Conservation (phyloP, 2,329 filamentous ascomycete genomes). For the Penicillium digitatum region DNA sequence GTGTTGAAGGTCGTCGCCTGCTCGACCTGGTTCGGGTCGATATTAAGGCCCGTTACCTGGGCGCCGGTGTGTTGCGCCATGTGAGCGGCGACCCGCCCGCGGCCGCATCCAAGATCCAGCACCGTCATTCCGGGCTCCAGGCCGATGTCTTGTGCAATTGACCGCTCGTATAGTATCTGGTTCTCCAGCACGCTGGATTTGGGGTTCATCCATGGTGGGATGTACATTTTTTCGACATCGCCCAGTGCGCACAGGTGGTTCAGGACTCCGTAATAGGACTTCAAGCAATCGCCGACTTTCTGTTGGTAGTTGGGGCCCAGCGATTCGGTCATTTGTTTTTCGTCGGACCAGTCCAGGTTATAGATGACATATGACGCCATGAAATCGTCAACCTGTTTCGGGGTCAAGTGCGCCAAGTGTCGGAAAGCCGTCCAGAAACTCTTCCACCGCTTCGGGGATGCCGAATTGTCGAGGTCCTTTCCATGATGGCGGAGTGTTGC, state of each 20-base stretch:
- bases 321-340: conserved; percentile 47
- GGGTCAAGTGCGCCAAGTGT: conserved; percentile 48
- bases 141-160: conserved; percentile 47
- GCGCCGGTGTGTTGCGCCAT: conserved; percentile 50
- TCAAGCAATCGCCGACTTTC: conserved; percentile 51
- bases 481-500: conserved; percentile 19
- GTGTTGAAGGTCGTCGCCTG: conserved; percentile 47
- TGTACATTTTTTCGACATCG: conserved; percentile 58
- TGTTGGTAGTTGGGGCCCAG: conserved; percentile 50
- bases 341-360: conserved; percentile 54
- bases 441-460: conserved; percentile 48
- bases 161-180: conserved; percentile 53
- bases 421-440: conserved; percentile 51
- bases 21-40: conserved; percentile 52
- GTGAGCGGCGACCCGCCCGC: conserved; percentile 53
- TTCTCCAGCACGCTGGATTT: conserved; percentile 50
- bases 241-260: conserved; percentile 55
- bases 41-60: conserved; percentile 51
- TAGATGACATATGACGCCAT: conserved; percentile 57
- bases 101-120: conserved; percentile 52
- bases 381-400: conserved; percentile 53
- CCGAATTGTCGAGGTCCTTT: conserved; percentile 43
- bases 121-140: conserved; percentile 47
- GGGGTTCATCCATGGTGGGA: conserved; percentile 52
- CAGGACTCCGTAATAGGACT: conserved; percentile 52